Evolutionary conservation across 208 protist genomes (phyloP).

Genomic region (Vickermania spadyakhi): DNA sequence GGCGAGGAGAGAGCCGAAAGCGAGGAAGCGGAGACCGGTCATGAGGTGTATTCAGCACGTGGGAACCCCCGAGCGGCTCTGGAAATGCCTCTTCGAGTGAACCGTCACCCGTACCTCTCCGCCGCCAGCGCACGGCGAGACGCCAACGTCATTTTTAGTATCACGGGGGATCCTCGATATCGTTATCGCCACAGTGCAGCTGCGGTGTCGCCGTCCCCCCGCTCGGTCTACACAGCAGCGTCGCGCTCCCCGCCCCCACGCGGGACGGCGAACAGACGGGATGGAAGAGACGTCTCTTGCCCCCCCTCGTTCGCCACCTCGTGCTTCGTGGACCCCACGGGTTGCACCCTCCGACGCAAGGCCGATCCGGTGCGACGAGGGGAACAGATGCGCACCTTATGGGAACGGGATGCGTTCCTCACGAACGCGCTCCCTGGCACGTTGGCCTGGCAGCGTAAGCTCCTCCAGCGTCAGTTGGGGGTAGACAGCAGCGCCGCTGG

Average conservation of each 20-base stretch:
- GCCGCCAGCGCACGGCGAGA: conserved; percentile 20
- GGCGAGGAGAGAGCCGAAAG: too few relatives aligned
- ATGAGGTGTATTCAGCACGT: conserved; percentile 5
- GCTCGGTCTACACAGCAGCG: too few relatives aligned
- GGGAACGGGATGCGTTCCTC: conserved; percentile 60
- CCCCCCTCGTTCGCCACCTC: conserved; percentile 22
- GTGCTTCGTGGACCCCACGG: conserved; percentile 34
- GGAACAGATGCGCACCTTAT: conserved; percentile 64
- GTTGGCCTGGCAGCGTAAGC: neutral
- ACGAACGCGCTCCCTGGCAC: neutral
- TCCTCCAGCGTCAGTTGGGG: too few relatives aligned
- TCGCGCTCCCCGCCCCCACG: too few relatives aligned
- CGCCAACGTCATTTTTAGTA: conserved; percentile 67
- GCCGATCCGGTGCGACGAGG: conserved; percentile 64
- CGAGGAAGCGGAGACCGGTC: conserved; percentile 6
- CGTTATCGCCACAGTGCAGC: conserved; percentile 45
- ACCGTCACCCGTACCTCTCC: conserved; percentile 4
- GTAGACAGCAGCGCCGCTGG: too few relatives aligned
- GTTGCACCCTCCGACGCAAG: conserved; percentile 37
- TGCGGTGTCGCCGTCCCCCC: too few relatives aligned
- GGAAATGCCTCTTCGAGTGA: conserved; percentile 8
- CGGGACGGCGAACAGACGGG: too few relatives aligned
- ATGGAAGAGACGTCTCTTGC: too few relatives aligned
- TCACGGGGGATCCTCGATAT: conserved; percentile 66
- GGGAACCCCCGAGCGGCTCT: neutral